Evolutionary conservation across 768 basidiomycete genomes (phyloP), one percentile per base, ranked within the genome.

Genomic region (Calocera viscosa): DNA sequence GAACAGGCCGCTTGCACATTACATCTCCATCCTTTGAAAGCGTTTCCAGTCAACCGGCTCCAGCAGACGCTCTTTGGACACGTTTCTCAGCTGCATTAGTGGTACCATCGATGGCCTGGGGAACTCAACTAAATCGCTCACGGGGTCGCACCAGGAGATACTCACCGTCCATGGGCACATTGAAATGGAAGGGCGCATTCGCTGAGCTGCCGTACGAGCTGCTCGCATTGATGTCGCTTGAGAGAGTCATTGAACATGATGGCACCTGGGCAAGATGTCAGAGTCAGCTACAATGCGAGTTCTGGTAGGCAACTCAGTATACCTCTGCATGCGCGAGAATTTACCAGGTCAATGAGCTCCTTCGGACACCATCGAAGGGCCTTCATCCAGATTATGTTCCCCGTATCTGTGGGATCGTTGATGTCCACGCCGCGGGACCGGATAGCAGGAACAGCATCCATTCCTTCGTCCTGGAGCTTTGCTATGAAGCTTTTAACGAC

Each of bases 251-350:
- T 94, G 80, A 96, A 96, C 93, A 97, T 96, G 75, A 96, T 90
- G 1, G 95, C 94, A 65, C 94, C 94, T 96, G 74, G 16, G 64
- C 49, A 47, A 35, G 10, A 63, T 49, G 32, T 65, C 65, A 28
- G 64, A 12, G 17, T 47, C 14, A 64, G 32, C 49, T 28, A n/a
- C 39, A 34, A 19, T n/a, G 26, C n/a, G 22, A 33, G n/a, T 67
- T 53, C 67, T 67, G 34, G 65, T 60, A 67, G 64, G n/a, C n/a
- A n/a, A n/a, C 65, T 67, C 63, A 64, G 74, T 82, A 70, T 73
- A 88, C 95, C 94, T 78, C 96, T 81, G 73, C 96, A 99, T 26
- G 96, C 96, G 77, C 92, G 94, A 11, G 94, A 96, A 75, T 97
- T 94, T 71, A 92, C 80, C 69, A 99, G 77, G 38, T 94, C 90